Conservation (phyloP, 1,139 yeast species). For the Maudiozyma humilis region DNA sequence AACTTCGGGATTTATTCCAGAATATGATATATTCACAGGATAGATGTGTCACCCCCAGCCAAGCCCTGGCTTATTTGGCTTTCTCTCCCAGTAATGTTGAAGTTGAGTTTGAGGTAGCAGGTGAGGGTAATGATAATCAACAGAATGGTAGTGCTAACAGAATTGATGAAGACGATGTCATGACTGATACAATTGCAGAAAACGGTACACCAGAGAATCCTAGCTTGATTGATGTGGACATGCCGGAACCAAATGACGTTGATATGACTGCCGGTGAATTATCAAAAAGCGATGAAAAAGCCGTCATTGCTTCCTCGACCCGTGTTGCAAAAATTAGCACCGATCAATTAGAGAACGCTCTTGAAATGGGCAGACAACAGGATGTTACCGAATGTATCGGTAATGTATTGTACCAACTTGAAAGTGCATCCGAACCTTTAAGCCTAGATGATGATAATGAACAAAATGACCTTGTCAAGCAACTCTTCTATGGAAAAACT, state of each 20-base stretch:
- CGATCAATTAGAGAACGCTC: constrained; percentile 61
- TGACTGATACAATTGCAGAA: no score
- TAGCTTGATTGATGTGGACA: not conserved
- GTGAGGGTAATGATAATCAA: not conserved
- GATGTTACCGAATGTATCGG: constrained; percentile 97
- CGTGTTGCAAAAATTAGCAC: constrained; percentile 41
- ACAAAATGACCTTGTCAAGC: constrained; percentile 70
- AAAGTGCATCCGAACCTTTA: constrained; percentile 75
- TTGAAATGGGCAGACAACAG: constrained; percentile 85
- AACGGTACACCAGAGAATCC: not conserved
- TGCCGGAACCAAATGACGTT: constrained; percentile 3
- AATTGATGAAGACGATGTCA: not conserved
- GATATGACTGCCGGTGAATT: constrained; percentile 5
- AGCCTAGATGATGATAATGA: constrained; percentile 65
- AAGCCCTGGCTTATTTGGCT: constrained; percentile 81
- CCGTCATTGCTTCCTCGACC: constrained; percentile 10
- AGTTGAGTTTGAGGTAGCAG: constrained; percentile 44
- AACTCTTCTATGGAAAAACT: constrained; percentile 69
- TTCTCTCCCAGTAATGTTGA: constrained; percentile 67
- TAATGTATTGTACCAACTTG: constrained; percentile 85
- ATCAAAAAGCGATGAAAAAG: not conserved
- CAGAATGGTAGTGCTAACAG: no score
- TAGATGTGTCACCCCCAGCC: constrained; percentile 70
- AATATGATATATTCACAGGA: constrained; percentile 57
- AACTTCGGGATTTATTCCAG: constrained; percentile 57